These are phyloP conservation scores for Castanopsis chinensis DNA, from an alignment of 306 rosid species.

Conservation along the genomic window DNA sequence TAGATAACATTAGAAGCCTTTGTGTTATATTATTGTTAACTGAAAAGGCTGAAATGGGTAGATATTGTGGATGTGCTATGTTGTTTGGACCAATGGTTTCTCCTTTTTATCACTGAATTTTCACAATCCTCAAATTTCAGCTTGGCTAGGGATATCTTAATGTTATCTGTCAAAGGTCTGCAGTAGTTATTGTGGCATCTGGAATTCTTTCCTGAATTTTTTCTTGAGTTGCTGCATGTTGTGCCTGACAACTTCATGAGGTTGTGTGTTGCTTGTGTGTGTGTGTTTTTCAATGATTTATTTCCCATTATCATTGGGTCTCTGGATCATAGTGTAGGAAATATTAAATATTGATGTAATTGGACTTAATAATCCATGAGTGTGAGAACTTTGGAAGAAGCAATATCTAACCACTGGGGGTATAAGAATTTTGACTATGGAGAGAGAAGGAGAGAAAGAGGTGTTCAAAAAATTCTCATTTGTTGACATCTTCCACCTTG, in stretches of 20 bases:
- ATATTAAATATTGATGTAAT: background rate
- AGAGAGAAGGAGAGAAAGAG: too few species aligned
- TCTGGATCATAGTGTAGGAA: background rate
- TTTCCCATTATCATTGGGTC: background rate
- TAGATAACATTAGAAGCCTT: background rate
- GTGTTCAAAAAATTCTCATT: background rate
- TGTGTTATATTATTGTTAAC: background rate
- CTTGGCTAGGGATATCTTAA: background rate
- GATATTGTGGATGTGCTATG: background rate
- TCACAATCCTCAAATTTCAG: background rate
- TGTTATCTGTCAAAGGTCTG: background rate
- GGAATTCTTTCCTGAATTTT: background rate
- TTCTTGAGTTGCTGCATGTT: background rate
- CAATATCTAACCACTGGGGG: background rate
- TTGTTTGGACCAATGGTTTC: background rate
- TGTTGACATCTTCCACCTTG: background rate
- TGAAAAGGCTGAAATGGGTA: background rate
- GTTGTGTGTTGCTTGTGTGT: background rate
- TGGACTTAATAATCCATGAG: background rate
- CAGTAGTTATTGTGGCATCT: background rate
- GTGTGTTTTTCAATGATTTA: background rate
- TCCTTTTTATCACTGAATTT: background rate
- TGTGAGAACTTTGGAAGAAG: background rate
- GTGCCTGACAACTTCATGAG: background rate
- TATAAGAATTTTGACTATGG: too few species aligned